These are phyloP conservation scores for Echites panduratus DNA, from an alignment of 257 asterid genomes.

Conservation along the genomic window DNA sequence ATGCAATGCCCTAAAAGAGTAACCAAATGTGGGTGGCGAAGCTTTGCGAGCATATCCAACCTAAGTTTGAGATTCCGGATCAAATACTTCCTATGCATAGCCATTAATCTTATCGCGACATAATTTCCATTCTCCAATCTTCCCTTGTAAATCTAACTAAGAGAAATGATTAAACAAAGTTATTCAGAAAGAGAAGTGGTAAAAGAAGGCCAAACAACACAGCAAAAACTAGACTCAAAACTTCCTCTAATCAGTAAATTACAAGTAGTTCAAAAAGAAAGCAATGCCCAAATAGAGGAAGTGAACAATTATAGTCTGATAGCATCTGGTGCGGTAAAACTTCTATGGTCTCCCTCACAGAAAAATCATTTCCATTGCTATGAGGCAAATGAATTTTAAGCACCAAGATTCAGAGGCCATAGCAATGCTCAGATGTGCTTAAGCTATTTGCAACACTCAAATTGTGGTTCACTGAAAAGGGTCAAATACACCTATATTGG, in stretches of 20 bases:
- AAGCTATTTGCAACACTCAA: background rate
- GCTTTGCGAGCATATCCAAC: slow-evolving; percentile 82
- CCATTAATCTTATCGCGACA: slow-evolving; percentile 56
- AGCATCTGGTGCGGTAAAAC: background rate
- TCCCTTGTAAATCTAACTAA: slow-evolving; percentile 78
- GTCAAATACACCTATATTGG: background rate
- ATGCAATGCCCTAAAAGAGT: slow-evolving; percentile 76
- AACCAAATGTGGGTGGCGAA: slow-evolving; percentile 83
- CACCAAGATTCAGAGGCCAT: background rate
- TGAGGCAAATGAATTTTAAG: background rate
- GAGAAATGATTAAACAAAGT: slow-evolving; percentile 6
- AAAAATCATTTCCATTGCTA: background rate
- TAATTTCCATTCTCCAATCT: slow-evolving; percentile 57
- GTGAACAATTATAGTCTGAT: background rate
- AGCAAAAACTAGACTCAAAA: background rate
- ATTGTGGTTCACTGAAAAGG: background rate
- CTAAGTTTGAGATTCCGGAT: slow-evolving; percentile 60
- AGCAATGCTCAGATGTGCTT: background rate
- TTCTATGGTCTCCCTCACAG: background rate
- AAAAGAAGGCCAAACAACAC: background rate
- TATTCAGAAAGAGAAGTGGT: slow-evolving; percentile 6
- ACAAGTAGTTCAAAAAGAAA: background rate
- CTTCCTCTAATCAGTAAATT: background rate
- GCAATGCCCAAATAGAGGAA: background rate
- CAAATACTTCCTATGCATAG: slow-evolving; percentile 50